Conservation (phyloP, 2,329 filamentous ascomycete species). For the Calonectria leucothoes region DNA sequence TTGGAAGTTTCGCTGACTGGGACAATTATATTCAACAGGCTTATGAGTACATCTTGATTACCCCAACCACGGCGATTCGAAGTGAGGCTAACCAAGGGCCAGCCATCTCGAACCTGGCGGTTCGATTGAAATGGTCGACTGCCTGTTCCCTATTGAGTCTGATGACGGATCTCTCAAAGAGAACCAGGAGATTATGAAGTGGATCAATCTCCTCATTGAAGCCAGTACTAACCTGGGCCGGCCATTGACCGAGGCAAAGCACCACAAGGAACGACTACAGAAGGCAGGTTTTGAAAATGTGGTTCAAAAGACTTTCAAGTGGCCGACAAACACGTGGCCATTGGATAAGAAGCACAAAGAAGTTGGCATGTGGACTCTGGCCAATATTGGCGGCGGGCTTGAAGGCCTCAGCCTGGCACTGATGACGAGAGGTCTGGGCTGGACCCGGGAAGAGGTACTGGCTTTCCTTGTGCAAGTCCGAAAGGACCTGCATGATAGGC, state of each 20-base stretch:
- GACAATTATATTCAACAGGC: conserved; percentile 7
- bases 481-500: not conserved
- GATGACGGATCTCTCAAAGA: conserved; percentile 28
- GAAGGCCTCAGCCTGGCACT: conserved; percentile 5
- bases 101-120: conserved; percentile 26
- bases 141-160: conserved; percentile 27
- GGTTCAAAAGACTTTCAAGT: not conserved
- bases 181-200: conserved; percentile 8
- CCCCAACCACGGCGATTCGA: not conserved
- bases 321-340: conserved; percentile 12
- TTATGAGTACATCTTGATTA: conserved; percentile 13
- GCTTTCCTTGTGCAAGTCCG: conserved; percentile 2
- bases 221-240: conserved; percentile 18
- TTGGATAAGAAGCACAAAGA: conserved; percentile 14
- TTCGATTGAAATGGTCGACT: conserved; percentile 33
- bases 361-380: conserved; percentile 11
- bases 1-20: conserved; percentile 30
- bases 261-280: conserved; percentile 24
- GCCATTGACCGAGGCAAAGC: not conserved
- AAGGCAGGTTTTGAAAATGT: conserved; percentile 17
- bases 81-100: not conserved
- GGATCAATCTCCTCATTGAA: conserved; percentile 26
- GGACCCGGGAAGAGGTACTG: conserved; percentile 4
- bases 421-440: not conserved
- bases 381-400: conserved; percentile 7